phyloP scores from a whole-genome alignment of 129 eudicot species.

The Tagetes erecta region DNA sequence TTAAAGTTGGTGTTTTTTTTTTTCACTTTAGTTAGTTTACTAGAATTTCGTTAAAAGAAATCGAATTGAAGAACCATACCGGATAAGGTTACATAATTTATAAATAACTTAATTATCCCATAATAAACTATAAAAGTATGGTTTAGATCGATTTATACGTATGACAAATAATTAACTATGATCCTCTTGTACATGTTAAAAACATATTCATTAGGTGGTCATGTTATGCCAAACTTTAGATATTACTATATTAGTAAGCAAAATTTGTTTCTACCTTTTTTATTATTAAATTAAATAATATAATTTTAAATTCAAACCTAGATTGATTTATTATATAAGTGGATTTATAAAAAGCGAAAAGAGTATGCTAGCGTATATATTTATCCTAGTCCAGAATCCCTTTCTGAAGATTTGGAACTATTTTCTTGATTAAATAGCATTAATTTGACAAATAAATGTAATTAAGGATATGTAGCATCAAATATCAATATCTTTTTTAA shows the following conservation, averaged over 20 bases:
- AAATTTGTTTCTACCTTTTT: too few species aligned
- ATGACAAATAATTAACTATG: too few species aligned
- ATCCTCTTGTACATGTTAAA: too few species aligned
- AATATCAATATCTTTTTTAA: not conserved
- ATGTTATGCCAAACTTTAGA: too few species aligned
- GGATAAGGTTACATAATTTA: not conserved
- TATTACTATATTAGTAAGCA: not conserved
- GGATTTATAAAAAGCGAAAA: too few species aligned
- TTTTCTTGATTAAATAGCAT: conserved; percentile 25
- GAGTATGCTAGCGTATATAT: not conserved
- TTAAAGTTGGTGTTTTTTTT: conserved; percentile 41
- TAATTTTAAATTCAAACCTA: too few species aligned
- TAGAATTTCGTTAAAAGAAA: conserved; percentile 1
- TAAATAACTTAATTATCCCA: not conserved
- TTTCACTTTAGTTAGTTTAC: conserved; percentile 21
- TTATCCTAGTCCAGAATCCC: conserved; percentile 17
- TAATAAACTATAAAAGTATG: not conserved
- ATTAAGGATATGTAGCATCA: not conserved
- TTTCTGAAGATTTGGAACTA: not conserved
- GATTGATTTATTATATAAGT: not conserved
- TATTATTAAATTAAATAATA: too few species aligned
- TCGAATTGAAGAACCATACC: not conserved
- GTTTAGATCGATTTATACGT: not conserved
- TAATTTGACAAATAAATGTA: conserved; percentile 25
- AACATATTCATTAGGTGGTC: too few species aligned